Evolutionary conservation across 228 moss, liverwort and hornwort species (phyloP), one percentile per base, ranked within the genome.

Genomic region (Sphagnum fallax): DNA sequence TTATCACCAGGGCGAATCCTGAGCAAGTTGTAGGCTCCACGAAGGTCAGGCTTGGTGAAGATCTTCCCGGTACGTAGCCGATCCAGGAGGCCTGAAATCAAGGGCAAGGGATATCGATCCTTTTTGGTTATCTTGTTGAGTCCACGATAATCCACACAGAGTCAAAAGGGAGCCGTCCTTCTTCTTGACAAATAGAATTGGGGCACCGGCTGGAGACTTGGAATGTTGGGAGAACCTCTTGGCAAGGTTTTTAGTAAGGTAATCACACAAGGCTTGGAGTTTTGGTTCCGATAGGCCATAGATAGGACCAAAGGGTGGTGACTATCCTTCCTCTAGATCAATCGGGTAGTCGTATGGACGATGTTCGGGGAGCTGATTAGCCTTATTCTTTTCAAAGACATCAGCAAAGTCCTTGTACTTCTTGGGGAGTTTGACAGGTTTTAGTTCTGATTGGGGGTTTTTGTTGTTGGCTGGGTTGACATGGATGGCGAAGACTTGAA

Each of bases 41-140:
- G 58, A 6, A 76, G 18, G 16, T 75, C 70, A 8, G 70, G 5
- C 63, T 64, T 64, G 8, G 4, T 64, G 9, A 75, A 75, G 47
- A 60, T 60, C 4, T 15, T 48, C 4, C 18, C 15, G 4, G 8
- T 62, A 14, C 47, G 12, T 15, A 67, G 15, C 8, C 5, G 15
- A 8, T 75, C 70, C 10, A 58, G 8, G 11, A 65, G 48, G 12
- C 70, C 53, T 57, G 69, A 64, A 10, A 75, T 70, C 0, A 63
- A 4, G 6, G 75, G 52, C 5, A 75, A 16, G 5, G 64, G 52
- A n/a, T 65, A 65, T 4, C 48, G n/a, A 14, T 70, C 64, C 10
- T 65, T 70, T 13, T 64, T 50, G 1, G 55, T 70, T 4, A 75
- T 13, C 51, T 64, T 65, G 49, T 75, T 70, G 16, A 75, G 63